Evolutionary conservation across 768 basidiomycete genomes (phyloP).

Genomic region (Trametes maxima): DNA sequence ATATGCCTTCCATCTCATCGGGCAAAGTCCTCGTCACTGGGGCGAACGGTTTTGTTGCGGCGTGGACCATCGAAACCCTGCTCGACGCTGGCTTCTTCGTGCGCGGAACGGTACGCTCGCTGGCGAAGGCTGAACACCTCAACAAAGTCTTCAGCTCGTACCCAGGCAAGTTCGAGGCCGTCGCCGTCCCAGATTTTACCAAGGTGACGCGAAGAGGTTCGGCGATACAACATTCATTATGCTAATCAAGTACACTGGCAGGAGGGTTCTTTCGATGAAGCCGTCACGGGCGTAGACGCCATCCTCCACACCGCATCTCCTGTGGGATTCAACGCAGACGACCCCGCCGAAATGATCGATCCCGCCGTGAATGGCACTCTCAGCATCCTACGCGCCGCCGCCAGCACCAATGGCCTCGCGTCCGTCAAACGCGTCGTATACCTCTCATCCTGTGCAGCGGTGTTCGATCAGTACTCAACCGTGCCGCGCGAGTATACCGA

Average conservation of each 20-base stretch:
- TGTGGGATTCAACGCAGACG: slow-evolving; percentile 8
- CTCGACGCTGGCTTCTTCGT: slow-evolving; percentile 64
- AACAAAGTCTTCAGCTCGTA: slow-evolving; percentile 51
- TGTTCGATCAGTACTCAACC: too few relatives aligned
- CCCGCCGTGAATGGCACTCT: slow-evolving; percentile 49
- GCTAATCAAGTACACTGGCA: not conserved
- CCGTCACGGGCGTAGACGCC: slow-evolving; percentile 27
- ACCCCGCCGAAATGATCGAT: slow-evolving; percentile 35
- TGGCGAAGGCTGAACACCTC: slow-evolving; percentile 58
- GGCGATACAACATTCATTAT: not conserved
- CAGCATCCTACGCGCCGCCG: slow-evolving; percentile 31
- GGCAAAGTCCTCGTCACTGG: slow-evolving; percentile 53
- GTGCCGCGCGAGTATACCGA: too few relatives aligned
- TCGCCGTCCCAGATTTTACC: slow-evolving; percentile 73
- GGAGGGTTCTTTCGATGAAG: slow-evolving; percentile 29
- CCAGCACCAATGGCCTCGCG: too few relatives aligned
- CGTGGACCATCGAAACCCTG: slow-evolving; percentile 56
- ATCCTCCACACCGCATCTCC: slow-evolving; percentile 29
- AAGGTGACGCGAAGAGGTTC: slow-evolving; percentile 35
- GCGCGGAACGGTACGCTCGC: slow-evolving; percentile 65
- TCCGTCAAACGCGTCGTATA: too few relatives aligned
- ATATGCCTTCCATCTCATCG: too few relatives aligned
- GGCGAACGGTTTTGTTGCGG: slow-evolving; percentile 59
- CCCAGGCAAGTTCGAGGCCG: slow-evolving; percentile 59
- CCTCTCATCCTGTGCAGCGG: too few relatives aligned